Conservation (phyloP, 176 grass and related monocot species). For the bread wheat (Triticum aestivum) region DNA sequence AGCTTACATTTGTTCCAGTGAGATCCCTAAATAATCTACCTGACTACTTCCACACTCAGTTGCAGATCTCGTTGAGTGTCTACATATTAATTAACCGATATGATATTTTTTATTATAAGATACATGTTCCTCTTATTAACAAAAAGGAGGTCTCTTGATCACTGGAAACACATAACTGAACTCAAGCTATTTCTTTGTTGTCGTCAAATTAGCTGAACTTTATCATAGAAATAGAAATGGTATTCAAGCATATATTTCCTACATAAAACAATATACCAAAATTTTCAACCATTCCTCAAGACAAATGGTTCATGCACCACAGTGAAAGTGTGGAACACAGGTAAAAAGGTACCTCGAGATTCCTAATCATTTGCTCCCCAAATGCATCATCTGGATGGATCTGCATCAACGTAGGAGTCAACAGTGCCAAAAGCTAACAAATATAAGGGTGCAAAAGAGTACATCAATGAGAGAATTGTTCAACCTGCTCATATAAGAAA, state of each 20-base stretch:
- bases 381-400: conserved; percentile 98
- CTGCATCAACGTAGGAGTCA: conserved; percentile 48
- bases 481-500: conserved; percentile 95
- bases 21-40: not conserved
- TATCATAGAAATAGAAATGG: not conserved
- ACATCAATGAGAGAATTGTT: conserved; percentile 22
- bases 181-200: not conserved
- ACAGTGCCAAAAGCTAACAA: conserved; percentile 3
- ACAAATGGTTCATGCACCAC: conserved; percentile 15
- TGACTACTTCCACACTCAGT: not conserved
- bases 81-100: not conserved
- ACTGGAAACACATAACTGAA: not conserved
- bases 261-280: not conserved
- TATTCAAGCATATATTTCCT: not conserved
- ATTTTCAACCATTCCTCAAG: not conserved
- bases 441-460: conserved; percentile 17
- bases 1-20: not conserved
- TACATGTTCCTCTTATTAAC: not conserved
- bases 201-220: not conserved
- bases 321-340: not conserved
- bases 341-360: conserved; percentile 67
- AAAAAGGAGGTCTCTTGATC: not conserved
- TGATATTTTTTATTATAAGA: not conserved
- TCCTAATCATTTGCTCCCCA: conserved; percentile 98
- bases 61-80: not conserved